phyloP scores from a whole-genome alignment of 306 rosid genomes.

The Macrotyloma uniflorum region DNA sequence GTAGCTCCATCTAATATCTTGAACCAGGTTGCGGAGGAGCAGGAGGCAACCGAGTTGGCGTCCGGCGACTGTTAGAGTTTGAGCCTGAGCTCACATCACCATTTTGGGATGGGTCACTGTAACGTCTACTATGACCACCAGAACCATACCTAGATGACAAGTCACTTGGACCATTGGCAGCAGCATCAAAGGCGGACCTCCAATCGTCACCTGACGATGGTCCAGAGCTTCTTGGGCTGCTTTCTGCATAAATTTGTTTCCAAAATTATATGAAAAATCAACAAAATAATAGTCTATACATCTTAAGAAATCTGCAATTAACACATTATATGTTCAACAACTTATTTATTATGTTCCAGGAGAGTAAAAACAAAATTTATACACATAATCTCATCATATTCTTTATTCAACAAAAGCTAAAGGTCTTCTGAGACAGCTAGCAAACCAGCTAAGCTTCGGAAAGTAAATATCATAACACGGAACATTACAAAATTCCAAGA shows the following conservation, averaged over 20 bases:
- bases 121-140: slow-evolving; percentile 57
- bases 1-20: slow-evolving; percentile 47
- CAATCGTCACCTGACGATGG: slow-evolving; percentile 54
- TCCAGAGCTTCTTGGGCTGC: slow-evolving; percentile 49
- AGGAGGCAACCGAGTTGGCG: slow-evolving; percentile 59
- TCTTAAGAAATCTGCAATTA: slow-evolving; percentile 11
- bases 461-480: not conserved
- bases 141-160: slow-evolving; percentile 54
- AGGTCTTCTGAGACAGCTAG: slow-evolving; percentile 19
- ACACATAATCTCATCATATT: not conserved
- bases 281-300: slow-evolving; percentile 6
- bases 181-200: slow-evolving; percentile 67
- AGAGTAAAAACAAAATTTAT: slow-evolving; percentile 6
- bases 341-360: not conserved
- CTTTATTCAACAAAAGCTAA: not conserved
- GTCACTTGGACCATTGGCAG: slow-evolving; percentile 55
- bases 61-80: slow-evolving; percentile 55
- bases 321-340: not conserved
- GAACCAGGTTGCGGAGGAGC: slow-evolving; percentile 57
- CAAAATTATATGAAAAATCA: slow-evolving; percentile 13
- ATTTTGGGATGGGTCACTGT: slow-evolving; percentile 65
- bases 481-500: slow-evolving; percentile 26
- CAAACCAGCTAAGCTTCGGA: slow-evolving; percentile 16
- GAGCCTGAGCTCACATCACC: slow-evolving; percentile 50
- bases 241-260: slow-evolving; percentile 46